phyloP scores from a whole-genome alignment of 805 yeast species.

The Wickerhamiella spandovensis region DNA sequence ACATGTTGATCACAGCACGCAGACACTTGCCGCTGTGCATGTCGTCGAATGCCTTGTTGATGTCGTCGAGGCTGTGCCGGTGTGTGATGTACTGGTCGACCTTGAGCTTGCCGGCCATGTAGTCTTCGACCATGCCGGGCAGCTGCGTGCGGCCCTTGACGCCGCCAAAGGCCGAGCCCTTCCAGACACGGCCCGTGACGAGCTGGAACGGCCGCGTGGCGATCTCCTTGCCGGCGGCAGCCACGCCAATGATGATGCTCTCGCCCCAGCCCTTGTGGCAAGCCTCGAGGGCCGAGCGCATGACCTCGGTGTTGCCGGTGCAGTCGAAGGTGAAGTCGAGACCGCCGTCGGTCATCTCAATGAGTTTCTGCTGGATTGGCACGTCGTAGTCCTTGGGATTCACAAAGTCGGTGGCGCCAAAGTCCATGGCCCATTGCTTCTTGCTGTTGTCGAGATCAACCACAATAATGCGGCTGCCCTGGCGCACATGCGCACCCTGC shows the following conservation, averaged over 20 bases:
- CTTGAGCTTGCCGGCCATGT: constrained; percentile 64
- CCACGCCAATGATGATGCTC: constrained; percentile 92
- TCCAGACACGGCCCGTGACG: constrained; percentile 98
- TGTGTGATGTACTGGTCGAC: constrained; percentile 94
- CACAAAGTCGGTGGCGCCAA: constrained; percentile 92
- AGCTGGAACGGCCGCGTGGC: constrained; percentile 96
- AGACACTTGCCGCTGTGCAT: constrained; percentile 90
- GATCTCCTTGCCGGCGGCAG: constrained; percentile 95
- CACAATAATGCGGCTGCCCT: constrained; percentile 66
- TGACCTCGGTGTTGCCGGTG: constrained; percentile 89
- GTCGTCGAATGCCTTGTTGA: constrained; percentile 85
- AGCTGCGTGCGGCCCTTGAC: constrained; percentile 94
- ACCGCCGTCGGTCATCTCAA: constrained; percentile 94
- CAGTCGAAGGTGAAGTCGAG: constrained; percentile 93
- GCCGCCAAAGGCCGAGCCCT: constrained; percentile 99
- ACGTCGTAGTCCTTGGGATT: constrained; percentile 69
- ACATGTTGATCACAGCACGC: constrained; percentile 54
- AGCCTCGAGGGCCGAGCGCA: constrained; percentile 93
- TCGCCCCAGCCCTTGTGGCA: constrained; percentile 99
- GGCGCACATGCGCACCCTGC: constrained; percentile 80
- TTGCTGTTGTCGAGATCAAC: constrained; percentile 79
- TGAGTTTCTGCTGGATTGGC: constrained; percentile 56
- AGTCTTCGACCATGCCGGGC: constrained; percentile 80
- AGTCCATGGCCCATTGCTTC: constrained; percentile 71
- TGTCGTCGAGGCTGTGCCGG: constrained; percentile 60